phyloP scores from a whole-genome alignment of 345 rosid species.

The Boechera retrofracta region DNA sequence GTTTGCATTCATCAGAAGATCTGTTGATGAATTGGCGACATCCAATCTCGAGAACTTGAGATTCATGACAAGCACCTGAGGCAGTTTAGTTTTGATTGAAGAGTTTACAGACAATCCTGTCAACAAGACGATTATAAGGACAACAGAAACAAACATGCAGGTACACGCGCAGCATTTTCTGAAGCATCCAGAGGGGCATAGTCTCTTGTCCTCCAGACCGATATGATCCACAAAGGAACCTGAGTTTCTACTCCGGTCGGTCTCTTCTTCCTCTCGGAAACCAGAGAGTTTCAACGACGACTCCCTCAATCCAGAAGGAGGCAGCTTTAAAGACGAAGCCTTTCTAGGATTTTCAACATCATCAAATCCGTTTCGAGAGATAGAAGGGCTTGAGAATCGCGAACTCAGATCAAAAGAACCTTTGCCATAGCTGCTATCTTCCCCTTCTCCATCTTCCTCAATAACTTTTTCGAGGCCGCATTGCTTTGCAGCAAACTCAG shows the following conservation, averaged over 20 bases:
- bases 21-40: conserved; percentile 6
- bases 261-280: conserved; percentile 29
- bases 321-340: conserved; percentile 21
- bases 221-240: conserved; percentile 33
- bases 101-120: conserved; percentile 27
- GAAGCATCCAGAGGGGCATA: conserved; percentile 20
- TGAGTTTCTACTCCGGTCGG: conserved; percentile 14
- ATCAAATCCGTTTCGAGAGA: conserved; percentile 11
- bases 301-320: conserved; percentile 25
- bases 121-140: conserved; percentile 35
- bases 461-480: conserved; percentile 17
- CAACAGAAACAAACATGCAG: conserved; percentile 24
- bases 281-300: conserved; percentile 22
- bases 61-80: conserved; percentile 30
- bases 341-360: conserved; percentile 1
- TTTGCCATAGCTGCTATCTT: conserved; percentile 42
- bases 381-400: conserved; percentile 27
- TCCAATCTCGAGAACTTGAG: conserved; percentile 38
- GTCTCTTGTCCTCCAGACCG: conserved; percentile 33
- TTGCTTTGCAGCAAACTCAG: conserved; percentile 41
- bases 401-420: conserved; percentile 43
- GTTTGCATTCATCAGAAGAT: conserved; percentile 39
- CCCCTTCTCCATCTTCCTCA: conserved; percentile 41
- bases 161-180: conserved; percentile 40
- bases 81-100: conserved; percentile 40